Percentiles rank a stretch among this genome's conserved stretches.
Conservation (phyloP, 805 yeast species). For the Yamadazyma kitorensis region DNA sequence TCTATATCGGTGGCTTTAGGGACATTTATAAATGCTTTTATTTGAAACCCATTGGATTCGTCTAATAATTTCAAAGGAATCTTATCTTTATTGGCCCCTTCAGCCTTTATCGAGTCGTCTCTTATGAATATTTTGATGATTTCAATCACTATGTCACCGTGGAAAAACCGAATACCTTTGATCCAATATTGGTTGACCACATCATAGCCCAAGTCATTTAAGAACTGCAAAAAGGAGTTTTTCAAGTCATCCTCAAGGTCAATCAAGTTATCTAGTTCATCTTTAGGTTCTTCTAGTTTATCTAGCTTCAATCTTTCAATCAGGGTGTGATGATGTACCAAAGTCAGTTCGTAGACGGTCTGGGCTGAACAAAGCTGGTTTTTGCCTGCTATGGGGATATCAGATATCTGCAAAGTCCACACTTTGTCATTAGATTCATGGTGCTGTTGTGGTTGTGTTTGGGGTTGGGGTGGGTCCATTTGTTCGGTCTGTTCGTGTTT, state of each 20-base stretch:
- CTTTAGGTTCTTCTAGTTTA: constrained; percentile 2
- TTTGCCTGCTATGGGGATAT: constrained; percentile 76
- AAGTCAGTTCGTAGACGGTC: constrained; percentile 60
- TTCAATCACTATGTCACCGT: constrained; percentile 60
- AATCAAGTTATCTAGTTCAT: not conserved
- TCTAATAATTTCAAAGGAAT: constrained; percentile 43
- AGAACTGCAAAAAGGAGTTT: constrained; percentile 33
- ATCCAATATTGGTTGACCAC: constrained; percentile 60
- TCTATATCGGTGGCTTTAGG: constrained; percentile 74
- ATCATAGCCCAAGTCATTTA: constrained; percentile 71
- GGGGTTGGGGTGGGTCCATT: no score
- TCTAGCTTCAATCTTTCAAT: constrained; percentile 3
- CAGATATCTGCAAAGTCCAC: constrained; percentile 67
- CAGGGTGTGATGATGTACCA: constrained; percentile 46
- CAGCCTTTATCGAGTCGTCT: constrained; percentile 18
- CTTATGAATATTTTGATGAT: constrained; percentile 46
- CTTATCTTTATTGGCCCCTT: constrained; percentile 14
- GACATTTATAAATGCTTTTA: constrained; percentile 69
- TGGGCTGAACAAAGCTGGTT: constrained; percentile 58
- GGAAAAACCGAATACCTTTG: constrained; percentile 59
- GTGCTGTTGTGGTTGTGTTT: no score
- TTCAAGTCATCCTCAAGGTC: constrained; percentile 1
- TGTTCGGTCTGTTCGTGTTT: no score
- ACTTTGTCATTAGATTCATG: constrained; percentile 18
- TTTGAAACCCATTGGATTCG: constrained; percentile 52